Percentiles rank a stretch among this genome's conserved stretches.
These are phyloP conservation scores for Stagonosporopsis rhizophila DNA, from an alignment of 2,329 filamentous ascomycete genomes.

Conservation along the genomic window DNA sequence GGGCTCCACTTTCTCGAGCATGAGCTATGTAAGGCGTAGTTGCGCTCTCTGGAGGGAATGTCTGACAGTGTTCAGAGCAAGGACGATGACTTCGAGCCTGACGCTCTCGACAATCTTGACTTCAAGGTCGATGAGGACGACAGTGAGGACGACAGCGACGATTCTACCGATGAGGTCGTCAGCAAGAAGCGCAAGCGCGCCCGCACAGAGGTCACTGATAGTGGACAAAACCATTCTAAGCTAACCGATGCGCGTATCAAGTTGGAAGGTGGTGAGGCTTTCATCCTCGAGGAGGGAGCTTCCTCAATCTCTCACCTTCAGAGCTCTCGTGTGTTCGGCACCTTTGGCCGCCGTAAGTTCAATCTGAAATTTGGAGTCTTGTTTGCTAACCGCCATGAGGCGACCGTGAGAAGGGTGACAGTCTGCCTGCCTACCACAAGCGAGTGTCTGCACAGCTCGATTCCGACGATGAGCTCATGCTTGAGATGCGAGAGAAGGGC, in stretches of 20 bases:
- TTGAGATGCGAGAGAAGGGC: slow-evolving; percentile 52
- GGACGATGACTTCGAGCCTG: slow-evolving; percentile 28
- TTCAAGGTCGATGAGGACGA: slow-evolving; percentile 16
- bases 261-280: slow-evolving; percentile 23
- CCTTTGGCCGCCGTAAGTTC: slow-evolving; percentile 32
- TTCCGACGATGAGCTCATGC: slow-evolving; percentile 57
- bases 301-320: slow-evolving; percentile 4
- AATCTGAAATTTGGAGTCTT: background rate
- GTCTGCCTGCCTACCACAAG: slow-evolving; percentile 51
- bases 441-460: slow-evolving; percentile 53
- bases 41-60: background rate
- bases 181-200: slow-evolving; percentile 29
- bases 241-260: slow-evolving; percentile 21
- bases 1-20: background rate
- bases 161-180: slow-evolving; percentile 4
- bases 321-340: slow-evolving; percentile 28
- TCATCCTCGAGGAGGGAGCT: slow-evolving; percentile 33
- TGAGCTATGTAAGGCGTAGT: slow-evolving; percentile 14
- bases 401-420: slow-evolving; percentile 38
- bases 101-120: slow-evolving; percentile 20
- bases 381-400: background rate
- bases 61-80: slow-evolving; percentile 20
- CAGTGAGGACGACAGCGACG: slow-evolving; percentile 15
- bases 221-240: slow-evolving; percentile 10
- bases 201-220: slow-evolving; percentile 13